Evolutionary conservation across 2,329 filamentous ascomycete species (phyloP), one percentile per base, ranked within the genome.

Genomic region (Alternaria triticina): DNA sequence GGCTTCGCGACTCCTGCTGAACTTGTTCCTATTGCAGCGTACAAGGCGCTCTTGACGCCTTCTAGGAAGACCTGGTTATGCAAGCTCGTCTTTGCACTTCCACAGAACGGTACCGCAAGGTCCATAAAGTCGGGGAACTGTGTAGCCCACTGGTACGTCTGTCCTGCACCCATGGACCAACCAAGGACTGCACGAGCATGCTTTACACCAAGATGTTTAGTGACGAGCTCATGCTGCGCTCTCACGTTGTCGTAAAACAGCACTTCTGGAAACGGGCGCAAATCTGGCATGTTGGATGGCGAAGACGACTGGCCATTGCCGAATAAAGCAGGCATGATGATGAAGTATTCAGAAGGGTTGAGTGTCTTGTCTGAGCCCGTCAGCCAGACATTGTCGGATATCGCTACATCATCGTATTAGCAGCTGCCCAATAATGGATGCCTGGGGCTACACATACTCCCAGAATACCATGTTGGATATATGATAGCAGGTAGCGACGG

Each of bases 381-480:
- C 11, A 94, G 85, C 91, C 91, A 94, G 74, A 91, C 84, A 64
- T 94, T 94, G 72, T 92, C 89, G 3, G 84, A 82, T 65, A 94
- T 91, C 3, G 80, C 82, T 81, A 78, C 10, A 33, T 20, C 13
- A 4, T 17, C 11, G 9, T 5, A 43, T 62, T 11, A 65, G 59
- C 40, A 57, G 44, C 7, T 27, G 25, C 8, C 0, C 40, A 10
- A 9, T 10, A 4, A 22, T 27, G 22, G 5, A 40, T 12, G 15
- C 10, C 7, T 30, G n/a, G 27, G 10, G 12, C 22, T 45, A 10
- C 22, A n/a, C 60, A 49, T 57, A 87, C 85, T 68, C 62, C 89
- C 89, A 17, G 88, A 89, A 76, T 89, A 94, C 91, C 91, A 94
- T 3, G 89, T 89, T 3, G 91, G 92, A 73, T 94, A 94, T 64